Evolutionary conservation across 202 grass and related monocot genomes (phyloP).

Genomic region (Setaria italica): DNA sequence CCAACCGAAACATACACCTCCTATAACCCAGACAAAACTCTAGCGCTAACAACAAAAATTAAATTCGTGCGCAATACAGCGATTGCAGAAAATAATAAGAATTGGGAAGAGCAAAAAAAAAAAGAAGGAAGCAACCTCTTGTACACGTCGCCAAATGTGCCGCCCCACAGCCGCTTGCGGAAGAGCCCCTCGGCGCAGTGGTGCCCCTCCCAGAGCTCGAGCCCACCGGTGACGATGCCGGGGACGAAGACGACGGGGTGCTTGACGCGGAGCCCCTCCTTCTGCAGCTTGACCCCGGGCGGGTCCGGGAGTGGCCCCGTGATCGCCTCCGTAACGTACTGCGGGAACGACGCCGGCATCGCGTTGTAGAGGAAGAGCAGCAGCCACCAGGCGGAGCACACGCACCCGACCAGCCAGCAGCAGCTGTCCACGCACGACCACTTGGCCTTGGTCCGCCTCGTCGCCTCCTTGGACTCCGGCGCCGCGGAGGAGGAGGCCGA

Average conservation of each 20-base stretch:
- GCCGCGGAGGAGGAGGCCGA: not conserved
- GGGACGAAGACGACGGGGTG: slow-evolving; percentile 98
- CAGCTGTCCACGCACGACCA: slow-evolving; percentile 91
- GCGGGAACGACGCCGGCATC: slow-evolving; percentile 94
- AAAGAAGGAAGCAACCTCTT: slow-evolving; percentile 70
- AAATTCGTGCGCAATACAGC: not conserved
- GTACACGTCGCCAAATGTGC: slow-evolving; percentile 94
- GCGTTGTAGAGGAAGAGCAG: slow-evolving; percentile 94
- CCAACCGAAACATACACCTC: not conserved
- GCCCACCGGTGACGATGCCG: slow-evolving; percentile 89
- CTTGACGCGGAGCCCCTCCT: slow-evolving; percentile 81
- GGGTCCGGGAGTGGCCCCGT: slow-evolving; percentile 86
- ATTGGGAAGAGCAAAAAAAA: not conserved
- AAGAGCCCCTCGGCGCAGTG: slow-evolving; percentile 95
- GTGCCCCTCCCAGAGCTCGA: slow-evolving; percentile 97
- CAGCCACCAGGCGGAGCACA: slow-evolving; percentile 96
- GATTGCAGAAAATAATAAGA: slow-evolving; percentile 19
- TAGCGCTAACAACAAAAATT: not conserved
- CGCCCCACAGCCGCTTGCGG: slow-evolving; percentile 95
- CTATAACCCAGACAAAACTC: slow-evolving; percentile 21
- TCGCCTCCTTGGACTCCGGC: slow-evolving; percentile 39
- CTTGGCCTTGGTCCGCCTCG: slow-evolving; percentile 47
- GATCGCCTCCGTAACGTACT: slow-evolving; percentile 96
- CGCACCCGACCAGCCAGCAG: slow-evolving; percentile 87
- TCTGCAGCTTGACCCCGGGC: slow-evolving; percentile 87